Evolutionary conservation across 352 stramenopile species (phyloP), one percentile per base, ranked within the genome.

Genomic region (Phytopythium sindhum): DNA sequence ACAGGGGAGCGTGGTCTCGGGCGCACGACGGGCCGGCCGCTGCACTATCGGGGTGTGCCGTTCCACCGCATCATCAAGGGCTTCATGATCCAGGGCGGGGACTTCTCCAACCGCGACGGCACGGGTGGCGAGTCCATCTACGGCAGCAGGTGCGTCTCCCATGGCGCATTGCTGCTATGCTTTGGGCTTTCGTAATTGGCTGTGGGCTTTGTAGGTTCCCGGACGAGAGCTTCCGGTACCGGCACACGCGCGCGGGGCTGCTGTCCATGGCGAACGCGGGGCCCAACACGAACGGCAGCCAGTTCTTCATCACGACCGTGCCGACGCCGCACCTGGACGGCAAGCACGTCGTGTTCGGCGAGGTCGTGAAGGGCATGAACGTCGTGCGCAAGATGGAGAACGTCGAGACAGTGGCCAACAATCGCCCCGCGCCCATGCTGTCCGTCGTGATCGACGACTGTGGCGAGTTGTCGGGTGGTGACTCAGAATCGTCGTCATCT

Each of bases 271-370:
- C 95, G 11, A 99, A 99, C 67, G 88, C 93, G 4, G 86, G 84
- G 0, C 78, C 70, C 4, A 67, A 93, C 67, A 89, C 86, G 3
- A 94, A 94, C 53, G 84, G 86, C 35, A 90, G 78, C 56, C 86
- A 94, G 73, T 94, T 94, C 68, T 94, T 92, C 80, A 91, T 94
- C 64, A 93, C 81, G 61, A 88, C 83, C 0, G 78, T 77, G 45
- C 70, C 90, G 31, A 98, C 96, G 14, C 93, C 96, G 7, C 97
- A 99, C 68, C 78, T 99, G 35, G 96, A 99, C 75, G 90, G 93
- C 31, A 99, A 99, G 76, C 98, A 99, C 80, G 97, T 99, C 21
- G 97, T 99, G n/a, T 99, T 99, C 77, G 97, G 97, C 23, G 90
- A 98, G 65, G 97, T 99, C 17, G 72, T 83, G 26, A 66, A 64